Percentiles rank a stretch among this genome's conserved stretches.
Evolutionary conservation across 257 asterid species (phyloP).

Genomic region (Leonotis leonurus): DNA sequence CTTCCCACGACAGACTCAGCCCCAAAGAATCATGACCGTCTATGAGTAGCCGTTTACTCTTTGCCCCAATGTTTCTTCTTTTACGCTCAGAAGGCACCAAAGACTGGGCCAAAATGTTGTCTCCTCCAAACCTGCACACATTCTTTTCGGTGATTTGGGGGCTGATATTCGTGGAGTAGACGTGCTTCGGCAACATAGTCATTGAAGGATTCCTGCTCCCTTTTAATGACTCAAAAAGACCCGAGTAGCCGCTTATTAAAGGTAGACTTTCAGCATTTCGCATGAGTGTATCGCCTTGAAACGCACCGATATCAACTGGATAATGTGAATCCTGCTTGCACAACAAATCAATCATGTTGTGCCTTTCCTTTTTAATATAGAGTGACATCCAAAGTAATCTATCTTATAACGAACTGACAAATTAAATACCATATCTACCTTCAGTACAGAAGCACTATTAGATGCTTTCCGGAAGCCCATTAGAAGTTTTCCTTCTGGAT

Average conservation of each 20-base stretch:
- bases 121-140: constrained; percentile 36
- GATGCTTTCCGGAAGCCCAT: constrained; percentile 98
- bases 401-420: neutral
- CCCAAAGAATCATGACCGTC: constrained; percentile 75
- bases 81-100: constrained; percentile 58
- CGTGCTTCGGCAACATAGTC: constrained; percentile 40
- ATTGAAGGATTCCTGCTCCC: constrained; percentile 47
- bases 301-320: constrained; percentile 34
- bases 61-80: constrained; percentile 76
- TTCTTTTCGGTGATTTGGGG: constrained; percentile 37
- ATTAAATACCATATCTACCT: constrained; percentile 32
- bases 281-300: constrained; percentile 57
- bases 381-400: neutral
- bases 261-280: constrained; percentile 56
- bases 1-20: constrained; percentile 91
- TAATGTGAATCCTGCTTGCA: constrained; percentile 58
- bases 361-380: neutral
- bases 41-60: constrained; percentile 75
- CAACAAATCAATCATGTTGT: constrained; percentile 11
- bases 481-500: constrained; percentile 89
- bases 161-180: constrained; percentile 32
- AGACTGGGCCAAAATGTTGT: constrained; percentile 35
- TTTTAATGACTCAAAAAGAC: constrained; percentile 59
- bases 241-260: constrained; percentile 54
- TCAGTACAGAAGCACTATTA: constrained; percentile 31